These are phyloP conservation scores for Nothopassalora personata DNA, from an alignment of 2,329 filamentous ascomycete genomes.

Conservation along the genomic window DNA sequence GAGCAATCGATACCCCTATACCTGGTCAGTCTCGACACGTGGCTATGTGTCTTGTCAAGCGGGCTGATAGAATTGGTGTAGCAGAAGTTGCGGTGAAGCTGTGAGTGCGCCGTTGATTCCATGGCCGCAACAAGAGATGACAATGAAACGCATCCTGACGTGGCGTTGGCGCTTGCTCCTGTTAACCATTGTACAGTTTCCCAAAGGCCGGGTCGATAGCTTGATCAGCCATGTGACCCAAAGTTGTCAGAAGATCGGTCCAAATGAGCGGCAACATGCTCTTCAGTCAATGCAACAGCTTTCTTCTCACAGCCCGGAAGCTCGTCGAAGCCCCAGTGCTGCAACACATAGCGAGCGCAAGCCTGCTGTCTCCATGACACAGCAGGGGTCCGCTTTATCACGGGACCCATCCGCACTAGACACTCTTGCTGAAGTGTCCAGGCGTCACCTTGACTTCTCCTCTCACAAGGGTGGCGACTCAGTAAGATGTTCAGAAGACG, in stretches of 20 bases:
- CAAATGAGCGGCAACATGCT: conserved; percentile 46
- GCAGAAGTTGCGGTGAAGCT: conserved; percentile 21
- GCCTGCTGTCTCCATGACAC: neutral
- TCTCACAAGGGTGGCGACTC: conserved; percentile 31
- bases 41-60: neutral
- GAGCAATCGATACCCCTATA: conserved; percentile 87
- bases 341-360: neutral
- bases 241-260: conserved; percentile 65
- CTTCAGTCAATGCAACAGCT: conserved; percentile 43
- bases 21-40: conserved; percentile 48
- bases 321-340: neutral
- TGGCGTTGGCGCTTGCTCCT: neutral
- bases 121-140: no score
- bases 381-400: conserved; percentile 30
- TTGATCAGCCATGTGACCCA: conserved; percentile 77
- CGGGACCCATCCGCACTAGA: conserved; percentile 69
- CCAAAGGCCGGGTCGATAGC: conserved; percentile 81
- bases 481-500: neutral
- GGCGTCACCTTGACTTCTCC: conserved; percentile 63
- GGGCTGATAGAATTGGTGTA: neutral
- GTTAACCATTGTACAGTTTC: conserved; percentile 49
- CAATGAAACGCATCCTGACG: neutral
- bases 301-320: neutral
- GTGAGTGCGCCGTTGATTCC: neutral
- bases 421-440: conserved; percentile 80